phyloP scores from a whole-genome alignment of 2,329 filamentous ascomycete species.

The Sclerotinia spermophila region DNA sequence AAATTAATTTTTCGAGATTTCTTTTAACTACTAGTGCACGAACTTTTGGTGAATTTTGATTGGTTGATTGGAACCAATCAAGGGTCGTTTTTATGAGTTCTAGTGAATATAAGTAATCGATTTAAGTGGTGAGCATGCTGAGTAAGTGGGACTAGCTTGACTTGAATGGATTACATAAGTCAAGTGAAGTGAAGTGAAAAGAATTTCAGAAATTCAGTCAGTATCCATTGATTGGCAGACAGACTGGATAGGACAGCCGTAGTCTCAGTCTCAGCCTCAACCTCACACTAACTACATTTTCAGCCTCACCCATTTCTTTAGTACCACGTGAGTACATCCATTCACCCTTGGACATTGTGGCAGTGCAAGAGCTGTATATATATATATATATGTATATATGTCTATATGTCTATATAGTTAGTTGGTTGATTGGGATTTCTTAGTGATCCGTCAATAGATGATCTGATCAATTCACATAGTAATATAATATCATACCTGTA shows the following conservation, averaged over 20 bases:
- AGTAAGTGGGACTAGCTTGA: too few relatives aligned
- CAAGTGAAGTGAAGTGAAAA: not conserved
- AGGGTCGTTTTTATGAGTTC: not conserved
- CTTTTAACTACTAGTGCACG: conserved; percentile 8
- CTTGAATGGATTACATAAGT: not conserved
- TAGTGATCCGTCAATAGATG: not conserved
- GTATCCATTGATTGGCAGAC: too few relatives aligned
- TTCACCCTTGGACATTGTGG: not conserved
- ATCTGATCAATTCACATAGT: not conserved
- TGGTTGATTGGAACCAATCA: not conserved
- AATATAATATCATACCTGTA: not conserved
- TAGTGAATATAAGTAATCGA: not conserved
- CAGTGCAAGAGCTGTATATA: not conserved
- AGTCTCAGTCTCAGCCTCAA: too few relatives aligned
- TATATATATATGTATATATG: too few relatives aligned
- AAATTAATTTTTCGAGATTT: conserved; percentile 20
- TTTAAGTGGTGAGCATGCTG: not conserved
- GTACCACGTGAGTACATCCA: too few relatives aligned
- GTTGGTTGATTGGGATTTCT: not conserved
- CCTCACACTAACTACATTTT: too few relatives aligned
- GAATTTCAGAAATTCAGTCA: too few relatives aligned
- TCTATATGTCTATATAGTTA: too few relatives aligned
- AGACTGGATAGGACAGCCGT: too few relatives aligned
- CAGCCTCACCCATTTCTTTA: not conserved
- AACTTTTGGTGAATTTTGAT: conserved; percentile 10